Evolutionary conservation across 2,329 filamentous ascomycete genomes (phyloP), one percentile per base, ranked within the genome.

Genomic region (Mycosphaerella sp.): DNA sequence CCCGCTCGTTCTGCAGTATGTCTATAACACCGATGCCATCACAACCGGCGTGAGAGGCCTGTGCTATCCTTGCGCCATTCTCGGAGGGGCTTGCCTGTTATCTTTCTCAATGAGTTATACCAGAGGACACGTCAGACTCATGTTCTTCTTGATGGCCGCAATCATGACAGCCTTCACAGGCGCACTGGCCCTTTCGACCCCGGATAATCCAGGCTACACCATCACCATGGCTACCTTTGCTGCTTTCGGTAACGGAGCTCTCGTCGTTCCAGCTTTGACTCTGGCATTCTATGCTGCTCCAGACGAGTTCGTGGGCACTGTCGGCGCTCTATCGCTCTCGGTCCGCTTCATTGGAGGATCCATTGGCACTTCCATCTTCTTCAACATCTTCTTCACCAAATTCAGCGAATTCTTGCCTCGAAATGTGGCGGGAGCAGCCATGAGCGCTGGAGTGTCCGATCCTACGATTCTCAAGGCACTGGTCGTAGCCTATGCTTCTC

Each of bases 231-330:
- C 85, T n/a, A 72, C 79, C 12, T 66, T 86, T 10, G 81, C 82
- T 1, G 79, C 80, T 5, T 69, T 86, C 9, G 84, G 84, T 12
- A 80, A 86, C 7, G 84, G 83, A 4, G 84, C 80, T 4, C 81
- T 86, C 47, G 79, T 86, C 21, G 80, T 87, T 5, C 84, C 83
- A 0, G 79, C 80, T 1, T 80, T 80, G 0, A 83, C 86, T 57
- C 82, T 86, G 51, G 58, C 82, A 80, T 86, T 61, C 80, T 86
- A 62, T 84, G 82, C 60, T 12, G 58, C 60, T 57, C 83, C 83
- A 0, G 80, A 84, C 62, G 83, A 86, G 53, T 74, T 86, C 6
- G 86, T 87, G 58, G 84, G 82, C 10, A 86, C 84, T 4, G 77
- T 86, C 46, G 80, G 83, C 1, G 82, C 84, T 3, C 74, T 87